Evolutionary conservation across 2,329 filamentous ascomycete genomes (phyloP).

Genomic region (Fusarium sacchari): DNA sequence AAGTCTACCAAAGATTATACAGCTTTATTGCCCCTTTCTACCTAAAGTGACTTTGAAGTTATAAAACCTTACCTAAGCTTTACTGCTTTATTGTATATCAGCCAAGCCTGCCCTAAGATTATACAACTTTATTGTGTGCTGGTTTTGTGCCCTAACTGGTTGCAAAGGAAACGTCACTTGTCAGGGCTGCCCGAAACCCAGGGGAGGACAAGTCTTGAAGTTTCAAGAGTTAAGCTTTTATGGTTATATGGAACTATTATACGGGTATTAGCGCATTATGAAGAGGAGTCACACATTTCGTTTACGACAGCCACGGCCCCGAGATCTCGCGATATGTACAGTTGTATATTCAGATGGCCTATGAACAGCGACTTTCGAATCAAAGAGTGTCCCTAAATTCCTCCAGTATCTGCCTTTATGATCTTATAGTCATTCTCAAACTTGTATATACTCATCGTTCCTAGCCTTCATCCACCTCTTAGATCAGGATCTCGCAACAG

Average conservation of each 20-base stretch:
- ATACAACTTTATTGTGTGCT: no score
- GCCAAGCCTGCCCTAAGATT: no score
- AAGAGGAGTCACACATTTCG: not conserved
- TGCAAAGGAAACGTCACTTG: not conserved
- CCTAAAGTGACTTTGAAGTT: no score
- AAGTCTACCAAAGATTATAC: no score
- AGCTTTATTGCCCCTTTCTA: no score
- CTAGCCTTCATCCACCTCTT: not conserved
- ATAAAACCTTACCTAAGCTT: no score
- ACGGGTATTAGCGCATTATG: fast-evolving
- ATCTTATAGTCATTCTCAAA: not conserved
- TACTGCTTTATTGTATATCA: no score
- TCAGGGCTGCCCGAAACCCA: not conserved
- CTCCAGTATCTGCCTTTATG: not conserved
- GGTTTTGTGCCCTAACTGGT: not conserved
- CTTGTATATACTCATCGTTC: not conserved
- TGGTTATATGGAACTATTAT: not conserved
- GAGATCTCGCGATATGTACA: conserved; percentile 12
- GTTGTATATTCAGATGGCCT: conserved; percentile 9
- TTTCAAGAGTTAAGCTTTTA: not conserved
- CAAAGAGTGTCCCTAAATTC: not conserved
- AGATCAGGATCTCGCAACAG: not conserved
- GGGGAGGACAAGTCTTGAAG: not conserved
- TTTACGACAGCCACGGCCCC: not conserved
- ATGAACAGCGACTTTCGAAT: not conserved